Percentiles rank a stretch among this genome's conserved stretches.
Conservation (phyloP, 495 filamentous ascomycete species). For the Bacidia rubella region DNA sequence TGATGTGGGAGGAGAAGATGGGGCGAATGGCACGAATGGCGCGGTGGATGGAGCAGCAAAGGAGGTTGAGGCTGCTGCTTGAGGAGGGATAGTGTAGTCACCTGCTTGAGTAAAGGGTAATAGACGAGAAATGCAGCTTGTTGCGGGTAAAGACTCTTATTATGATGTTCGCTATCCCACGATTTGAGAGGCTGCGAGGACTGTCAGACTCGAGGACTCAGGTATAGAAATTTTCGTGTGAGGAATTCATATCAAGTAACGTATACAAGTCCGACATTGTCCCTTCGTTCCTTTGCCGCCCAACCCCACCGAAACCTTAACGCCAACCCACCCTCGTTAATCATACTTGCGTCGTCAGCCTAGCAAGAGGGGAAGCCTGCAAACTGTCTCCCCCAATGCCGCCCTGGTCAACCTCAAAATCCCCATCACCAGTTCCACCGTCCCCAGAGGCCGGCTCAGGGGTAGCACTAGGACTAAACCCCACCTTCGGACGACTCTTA, state of each 20-base stretch:
- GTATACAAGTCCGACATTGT: no score
- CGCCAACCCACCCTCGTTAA: background rate
- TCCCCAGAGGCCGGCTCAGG: slow-evolving; percentile 21
- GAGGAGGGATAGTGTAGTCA: background rate
- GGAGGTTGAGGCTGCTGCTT: slow-evolving; percentile 7
- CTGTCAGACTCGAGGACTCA: no score
- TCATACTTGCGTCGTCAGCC: background rate
- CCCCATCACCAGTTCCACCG: background rate
- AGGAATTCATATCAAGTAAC: no score
- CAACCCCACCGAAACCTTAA: background rate
- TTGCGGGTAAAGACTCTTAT: no score
- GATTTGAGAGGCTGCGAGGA: no score
- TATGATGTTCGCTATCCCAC: no score
- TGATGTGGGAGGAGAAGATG: slow-evolving; percentile 8
- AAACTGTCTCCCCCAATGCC: background rate
- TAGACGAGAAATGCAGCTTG: no score
- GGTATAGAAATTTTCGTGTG: no score
- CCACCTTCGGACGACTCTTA: slow-evolving; percentile 68
- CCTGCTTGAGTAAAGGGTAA: background rate
- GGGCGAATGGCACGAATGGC: background rate
- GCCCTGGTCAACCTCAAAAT: background rate
- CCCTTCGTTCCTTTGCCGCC: no score
- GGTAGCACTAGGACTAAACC: slow-evolving; percentile 55
- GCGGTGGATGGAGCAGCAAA: background rate
- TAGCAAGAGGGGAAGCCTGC: background rate